These are phyloP conservation scores for Tuber aestivum DNA, from an alignment of 495 filamentous ascomycete species.

Conservation along the genomic window DNA sequence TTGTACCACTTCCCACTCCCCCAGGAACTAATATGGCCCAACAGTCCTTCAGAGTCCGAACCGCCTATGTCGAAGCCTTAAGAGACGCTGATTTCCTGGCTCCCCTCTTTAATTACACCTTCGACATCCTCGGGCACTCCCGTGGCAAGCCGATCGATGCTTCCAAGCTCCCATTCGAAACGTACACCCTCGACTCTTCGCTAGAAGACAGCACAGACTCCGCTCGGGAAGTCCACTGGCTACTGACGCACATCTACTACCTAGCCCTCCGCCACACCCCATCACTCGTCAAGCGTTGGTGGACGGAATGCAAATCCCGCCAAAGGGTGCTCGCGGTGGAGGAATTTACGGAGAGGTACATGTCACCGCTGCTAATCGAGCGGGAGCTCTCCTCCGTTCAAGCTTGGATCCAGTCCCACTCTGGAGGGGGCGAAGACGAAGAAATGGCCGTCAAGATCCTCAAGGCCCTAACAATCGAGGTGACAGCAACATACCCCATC, in stretches of 20 bases:
- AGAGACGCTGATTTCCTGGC: conserved; percentile 64
- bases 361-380: conserved; percentile 72
- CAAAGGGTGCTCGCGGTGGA: conserved; percentile 69
- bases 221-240: conserved; percentile 69
- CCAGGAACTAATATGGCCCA: neutral
- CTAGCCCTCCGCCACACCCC: conserved; percentile 68
- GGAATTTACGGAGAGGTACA: conserved; percentile 73
- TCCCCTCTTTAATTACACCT: conserved; percentile 68
- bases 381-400: conserved; percentile 64
- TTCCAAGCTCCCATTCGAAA: conserved; percentile 60
- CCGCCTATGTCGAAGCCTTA: conserved; percentile 68
- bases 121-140: conserved; percentile 72
- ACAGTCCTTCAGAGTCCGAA: conserved; percentile 69
- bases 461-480: conserved; percentile 57
- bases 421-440: conserved; percentile 56
- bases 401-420: conserved; percentile 61
- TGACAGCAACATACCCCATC: conserved; percentile 73
- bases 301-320: conserved; percentile 61
- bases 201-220: conserved; percentile 50
- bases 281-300: conserved; percentile 79
- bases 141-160: conserved; percentile 63
- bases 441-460: conserved; percentile 68
- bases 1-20: neutral
- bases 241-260: conserved; percentile 81
- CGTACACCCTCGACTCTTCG: conserved; percentile 53